Percentiles rank a stretch among this genome's conserved stretches.
Conservation (phyloP, 495 filamentous ascomycete genomes). For the Neurospora sp. region DNA sequence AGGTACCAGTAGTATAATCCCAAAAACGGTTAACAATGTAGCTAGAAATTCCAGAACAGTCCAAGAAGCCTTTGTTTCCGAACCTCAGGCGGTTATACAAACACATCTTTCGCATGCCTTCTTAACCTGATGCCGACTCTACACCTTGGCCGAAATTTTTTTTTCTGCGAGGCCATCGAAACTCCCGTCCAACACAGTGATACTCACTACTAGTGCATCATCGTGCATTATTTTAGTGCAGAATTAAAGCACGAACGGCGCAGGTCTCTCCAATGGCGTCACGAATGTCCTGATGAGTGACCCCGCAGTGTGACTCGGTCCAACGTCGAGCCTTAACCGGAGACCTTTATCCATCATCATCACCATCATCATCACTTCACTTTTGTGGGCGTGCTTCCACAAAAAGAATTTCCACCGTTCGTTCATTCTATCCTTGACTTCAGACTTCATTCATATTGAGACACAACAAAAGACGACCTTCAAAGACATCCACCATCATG, state of each 20-base stretch:
- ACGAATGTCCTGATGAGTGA: not conserved
- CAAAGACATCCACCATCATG: slow-evolving; percentile 26
- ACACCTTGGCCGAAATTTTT: not conserved
- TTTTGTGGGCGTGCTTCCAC: not conserved
- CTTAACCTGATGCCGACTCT: not conserved
- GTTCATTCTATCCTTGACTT: not conserved
- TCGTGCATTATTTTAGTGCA: not conserved
- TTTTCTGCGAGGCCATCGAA: not conserved
- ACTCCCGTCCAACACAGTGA: not conserved
- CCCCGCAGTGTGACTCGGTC: not conserved
- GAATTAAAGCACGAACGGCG: not conserved
- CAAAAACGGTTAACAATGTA: not conserved
- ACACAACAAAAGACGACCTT: not conserved
- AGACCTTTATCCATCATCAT: not conserved
- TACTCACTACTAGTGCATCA: not conserved
- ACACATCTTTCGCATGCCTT: not conserved
- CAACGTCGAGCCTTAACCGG: not conserved
- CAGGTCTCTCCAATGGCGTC: not conserved
- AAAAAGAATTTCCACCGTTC: not conserved
- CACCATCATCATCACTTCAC: not conserved
- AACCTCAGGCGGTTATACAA: not conserved
- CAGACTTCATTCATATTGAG: not conserved
- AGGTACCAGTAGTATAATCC: not conserved
- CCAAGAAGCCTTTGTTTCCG: not conserved
- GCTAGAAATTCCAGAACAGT: not conserved